These are phyloP conservation scores for Onygena corvina DNA, from an alignment of 2,329 filamentous ascomycete species.

Conservation along the genomic window DNA sequence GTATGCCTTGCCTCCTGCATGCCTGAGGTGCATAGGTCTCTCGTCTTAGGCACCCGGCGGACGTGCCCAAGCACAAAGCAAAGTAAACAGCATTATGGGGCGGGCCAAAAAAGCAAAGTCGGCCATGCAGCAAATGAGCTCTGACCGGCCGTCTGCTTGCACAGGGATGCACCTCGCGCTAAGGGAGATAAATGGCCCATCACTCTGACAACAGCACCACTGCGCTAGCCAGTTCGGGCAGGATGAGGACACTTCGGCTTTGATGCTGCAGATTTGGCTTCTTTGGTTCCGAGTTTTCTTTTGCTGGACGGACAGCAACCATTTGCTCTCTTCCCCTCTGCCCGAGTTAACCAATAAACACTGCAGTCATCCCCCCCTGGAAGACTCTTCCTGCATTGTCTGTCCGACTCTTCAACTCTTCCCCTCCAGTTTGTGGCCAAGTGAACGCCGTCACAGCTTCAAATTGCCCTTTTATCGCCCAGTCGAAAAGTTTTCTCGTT, in stretches of 20 bases:
- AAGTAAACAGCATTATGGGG: slow-evolving; percentile 2
- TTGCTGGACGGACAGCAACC: neutral
- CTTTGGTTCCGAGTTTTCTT: neutral
- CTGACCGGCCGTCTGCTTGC: neutral
- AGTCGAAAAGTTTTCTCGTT: neutral
- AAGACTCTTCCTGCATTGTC: slow-evolving; percentile 5
- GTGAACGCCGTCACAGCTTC: neutral
- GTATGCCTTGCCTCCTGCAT: slow-evolving; percentile 3
- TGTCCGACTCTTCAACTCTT: neutral
- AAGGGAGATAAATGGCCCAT: neutral
- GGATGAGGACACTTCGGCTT: neutral
- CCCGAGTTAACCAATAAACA: slow-evolving; percentile 1
- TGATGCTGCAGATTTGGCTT: neutral
- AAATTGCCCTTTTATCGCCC: neutral
- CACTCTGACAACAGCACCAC: slow-evolving; percentile 5
- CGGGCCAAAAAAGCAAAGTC: neutral
- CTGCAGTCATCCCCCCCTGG: neutral
- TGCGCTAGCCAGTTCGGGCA: neutral
- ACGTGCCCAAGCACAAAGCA: neutral
- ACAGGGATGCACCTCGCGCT: slow-evolving; percentile 1
- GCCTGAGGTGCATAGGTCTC: neutral
- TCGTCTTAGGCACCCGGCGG: neutral
- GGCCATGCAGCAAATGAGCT: slow-evolving; percentile 3
- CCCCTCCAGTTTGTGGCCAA: slow-evolving; percentile 5
- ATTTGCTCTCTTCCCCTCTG: neutral